Conservation (phyloP, 2,329 filamentous ascomycete species). For the Chaetomiaceae sp. region DNA sequence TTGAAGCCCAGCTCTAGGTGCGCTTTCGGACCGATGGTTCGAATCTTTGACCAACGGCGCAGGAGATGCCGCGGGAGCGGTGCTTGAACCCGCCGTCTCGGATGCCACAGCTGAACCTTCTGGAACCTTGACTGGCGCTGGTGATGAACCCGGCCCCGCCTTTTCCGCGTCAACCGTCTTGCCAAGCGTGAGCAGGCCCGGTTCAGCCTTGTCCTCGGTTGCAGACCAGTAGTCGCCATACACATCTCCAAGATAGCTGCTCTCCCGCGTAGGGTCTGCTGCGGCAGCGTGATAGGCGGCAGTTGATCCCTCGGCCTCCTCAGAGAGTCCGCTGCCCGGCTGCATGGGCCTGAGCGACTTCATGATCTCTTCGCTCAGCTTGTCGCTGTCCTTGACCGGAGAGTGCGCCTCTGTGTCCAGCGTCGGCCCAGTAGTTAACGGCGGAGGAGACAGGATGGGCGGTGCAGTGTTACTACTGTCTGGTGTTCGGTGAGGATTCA, state of each 20-base stretch:
- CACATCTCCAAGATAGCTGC: slow-evolving; percentile 59
- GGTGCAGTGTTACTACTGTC: slow-evolving; percentile 31
- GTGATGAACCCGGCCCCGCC: background rate
- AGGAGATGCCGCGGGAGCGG: background rate
- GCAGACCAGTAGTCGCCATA: slow-evolving; percentile 65
- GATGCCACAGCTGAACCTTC: background rate
- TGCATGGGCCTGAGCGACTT: slow-evolving; percentile 57
- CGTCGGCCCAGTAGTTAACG: slow-evolving; percentile 40
- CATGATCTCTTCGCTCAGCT: slow-evolving; percentile 69
- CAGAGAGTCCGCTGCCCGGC: slow-evolving; percentile 21
- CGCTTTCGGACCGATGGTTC: background rate
- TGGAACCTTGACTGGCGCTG: background rate
- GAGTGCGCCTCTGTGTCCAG: slow-evolving; percentile 47
- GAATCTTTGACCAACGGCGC: background rate
- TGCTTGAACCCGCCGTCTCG: background rate
- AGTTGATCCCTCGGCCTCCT: slow-evolving; percentile 20
- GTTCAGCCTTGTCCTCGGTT: slow-evolving; percentile 37
- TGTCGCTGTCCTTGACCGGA: slow-evolving; percentile 65
- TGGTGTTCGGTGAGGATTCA: slow-evolving; percentile 37
- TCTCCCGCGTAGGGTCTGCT: slow-evolving; percentile 42
- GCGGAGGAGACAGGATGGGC: slow-evolving; percentile 34
- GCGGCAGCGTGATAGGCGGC: slow-evolving; percentile 18
- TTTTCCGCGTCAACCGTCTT: slow-evolving; percentile 2
- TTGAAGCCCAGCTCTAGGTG: slow-evolving; percentile 5
- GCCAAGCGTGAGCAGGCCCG: background rate